Evolutionary conservation across 2,329 filamentous ascomycete species (phyloP).

Genomic region (Fusarium anthophilum): DNA sequence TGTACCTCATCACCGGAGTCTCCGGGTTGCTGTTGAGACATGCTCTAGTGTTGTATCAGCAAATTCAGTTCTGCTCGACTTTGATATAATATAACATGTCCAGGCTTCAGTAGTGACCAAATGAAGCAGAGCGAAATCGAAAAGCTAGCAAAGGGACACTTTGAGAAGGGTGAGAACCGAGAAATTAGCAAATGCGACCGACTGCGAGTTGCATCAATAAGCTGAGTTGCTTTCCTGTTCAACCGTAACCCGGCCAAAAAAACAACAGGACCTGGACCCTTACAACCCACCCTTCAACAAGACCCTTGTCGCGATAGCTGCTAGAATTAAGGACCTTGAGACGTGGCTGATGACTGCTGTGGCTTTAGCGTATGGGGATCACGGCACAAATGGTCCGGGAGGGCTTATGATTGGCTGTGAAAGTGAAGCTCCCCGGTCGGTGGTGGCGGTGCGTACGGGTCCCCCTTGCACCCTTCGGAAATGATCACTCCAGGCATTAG

Average conservation of each 20-base stretch:
- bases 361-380: conserved; percentile 26
- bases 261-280: conserved; percentile 23
- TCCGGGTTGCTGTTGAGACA: conserved; percentile 35
- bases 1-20: conserved; percentile 56
- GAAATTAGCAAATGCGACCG: conserved; percentile 26
- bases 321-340: conserved; percentile 31
- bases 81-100: background rate
- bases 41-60: background rate
- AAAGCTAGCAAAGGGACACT: conserved; percentile 3
- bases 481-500: conserved; percentile 31
- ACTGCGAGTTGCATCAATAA: conserved; percentile 8
- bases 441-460: conserved; percentile 36
- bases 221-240: conserved; percentile 15
- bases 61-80: conserved; percentile 1
- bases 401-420: conserved; percentile 7
- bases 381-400: conserved; percentile 31
- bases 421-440: background rate
- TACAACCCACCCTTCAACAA: conserved; percentile 23
- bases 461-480: conserved; percentile 26
- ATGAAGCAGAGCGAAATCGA: background rate
- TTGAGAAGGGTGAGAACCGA: conserved; percentile 4
- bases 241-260: conserved; percentile 21
- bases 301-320: conserved; percentile 32
- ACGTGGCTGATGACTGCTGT: conserved; percentile 31
- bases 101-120: background rate